Evolutionary conservation across 2,329 filamentous ascomycete species (phyloP), one percentile per base, ranked within the genome.

Genomic region (Aspergillus ochraceoroseus): DNA sequence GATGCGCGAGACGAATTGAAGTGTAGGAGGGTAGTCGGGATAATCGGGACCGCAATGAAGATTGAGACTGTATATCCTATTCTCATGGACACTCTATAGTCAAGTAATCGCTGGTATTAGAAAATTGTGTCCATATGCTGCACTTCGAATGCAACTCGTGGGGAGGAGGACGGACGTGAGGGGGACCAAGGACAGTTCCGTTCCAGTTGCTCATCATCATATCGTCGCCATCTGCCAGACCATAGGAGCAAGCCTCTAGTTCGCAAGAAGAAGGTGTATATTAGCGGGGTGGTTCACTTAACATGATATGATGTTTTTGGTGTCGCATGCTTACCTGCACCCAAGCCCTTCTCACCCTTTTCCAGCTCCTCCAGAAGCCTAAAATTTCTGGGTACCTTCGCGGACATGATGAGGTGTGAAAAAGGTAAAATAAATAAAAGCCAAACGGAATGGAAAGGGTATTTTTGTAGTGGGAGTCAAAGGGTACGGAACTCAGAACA

Each of bases 161-260:
- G 9, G 18, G 34, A 29, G 36, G 38, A 26, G 25, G 22, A 71
- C 85, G 61, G 75, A 95, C 92, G 67, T 96, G 89, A 64, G 92
- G 90, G 54, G 92, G 92, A 1, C 92, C 92, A 34, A 95, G 81
- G 52, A 98, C 96, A 11, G 92, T 98, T 58, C 90, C 92, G 61
- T 94, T 95, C 92, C 92, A 98, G 74, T 95, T 88, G 50, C 85
- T 90, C 89, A 98, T 95, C 67, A 92, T 79, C 51, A 95, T 78
- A 61, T 98, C 92, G 62, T 95, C 89, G 32, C 86, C 83, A 65
- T 96, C 88, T 51, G 90, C 87, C 41, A 98, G 79, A 57, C 92
- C 92, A 58, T 96, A 96, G 30, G 92, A 96, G 72, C 90, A 96
- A 47, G 89, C 89, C 72, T 96, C 92, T 92, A 55, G 33, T 11